Evolutionary conservation across 2,329 filamentous ascomycete genomes (phyloP).

Genomic region (Hyphodiscus sp.): DNA sequence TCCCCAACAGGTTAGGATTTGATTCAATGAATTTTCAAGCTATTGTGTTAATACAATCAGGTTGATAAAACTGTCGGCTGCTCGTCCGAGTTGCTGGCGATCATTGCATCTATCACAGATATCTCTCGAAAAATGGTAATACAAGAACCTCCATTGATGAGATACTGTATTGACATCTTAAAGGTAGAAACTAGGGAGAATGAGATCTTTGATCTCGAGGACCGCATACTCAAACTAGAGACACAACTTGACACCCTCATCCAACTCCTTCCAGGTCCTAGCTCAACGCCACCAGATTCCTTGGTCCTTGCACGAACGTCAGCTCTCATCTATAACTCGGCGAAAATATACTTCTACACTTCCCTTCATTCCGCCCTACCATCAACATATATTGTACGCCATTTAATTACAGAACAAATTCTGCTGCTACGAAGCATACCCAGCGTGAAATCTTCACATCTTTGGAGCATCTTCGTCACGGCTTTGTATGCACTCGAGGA

Average conservation of each 20-base stretch:
- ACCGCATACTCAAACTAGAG: conserved; percentile 1
- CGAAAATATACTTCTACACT: conserved; percentile 13
- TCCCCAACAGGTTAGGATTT: conserved; percentile 6
- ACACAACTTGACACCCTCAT: conserved; percentile 7
- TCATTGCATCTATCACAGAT: conserved; percentile 12
- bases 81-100: conserved; percentile 7
- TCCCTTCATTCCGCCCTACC: conserved; percentile 9
- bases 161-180: too few species aligned
- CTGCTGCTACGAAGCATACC: conserved; percentile 3
- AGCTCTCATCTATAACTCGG: conserved; percentile 6
- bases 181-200: too few species aligned
- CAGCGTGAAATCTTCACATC: conserved; percentile 6
- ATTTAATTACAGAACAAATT: conserved; percentile 8
- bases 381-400: conserved; percentile 4
- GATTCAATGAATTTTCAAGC: background rate
- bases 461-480: conserved; percentile 16
- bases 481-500: conserved; percentile 9
- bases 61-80: conserved; percentile 4
- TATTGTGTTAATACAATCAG: background rate
- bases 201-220: background rate
- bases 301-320: conserved; percentile 7
- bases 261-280: conserved; percentile 4
- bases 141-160: background rate
- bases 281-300: background rate
- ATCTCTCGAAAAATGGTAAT: conserved; percentile 6